These are phyloP conservation scores for Kluyveromyces sp. DNA, from an alignment of 1,139 yeast genomes.

Conservation along the genomic window DNA sequence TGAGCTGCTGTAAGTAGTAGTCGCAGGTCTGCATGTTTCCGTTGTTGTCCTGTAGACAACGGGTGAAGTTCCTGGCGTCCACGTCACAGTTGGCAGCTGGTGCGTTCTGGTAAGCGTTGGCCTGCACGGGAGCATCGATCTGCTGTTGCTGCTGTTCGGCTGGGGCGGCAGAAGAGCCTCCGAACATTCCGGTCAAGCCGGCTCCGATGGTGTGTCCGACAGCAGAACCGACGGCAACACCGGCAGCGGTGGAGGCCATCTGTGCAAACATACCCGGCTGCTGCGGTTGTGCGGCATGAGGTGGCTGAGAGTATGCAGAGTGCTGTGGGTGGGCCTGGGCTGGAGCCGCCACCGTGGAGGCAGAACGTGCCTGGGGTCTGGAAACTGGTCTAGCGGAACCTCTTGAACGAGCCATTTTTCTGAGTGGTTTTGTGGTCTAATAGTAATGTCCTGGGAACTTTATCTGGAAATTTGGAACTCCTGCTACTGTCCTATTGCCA, in stretches of 20 bases:
- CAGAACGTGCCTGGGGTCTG: constrained; percentile 60
- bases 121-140: constrained; percentile 33
- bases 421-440: not conserved
- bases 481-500: too few species aligned
- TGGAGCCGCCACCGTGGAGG: constrained; percentile 66
- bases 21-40: constrained; percentile 98
- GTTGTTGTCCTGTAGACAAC: constrained; percentile 85
- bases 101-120: constrained; percentile 39
- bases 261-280: constrained; percentile 93
- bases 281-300: constrained; percentile 42
- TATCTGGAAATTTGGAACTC: not conserved
- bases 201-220: constrained; percentile 96
- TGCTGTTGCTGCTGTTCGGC: constrained; percentile 37
- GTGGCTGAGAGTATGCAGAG: constrained; percentile 32
- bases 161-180: constrained; percentile 63
- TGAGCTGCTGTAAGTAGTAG: constrained; percentile 91
- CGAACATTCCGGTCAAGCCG: constrained; percentile 82
- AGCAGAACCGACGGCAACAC: constrained; percentile 98
- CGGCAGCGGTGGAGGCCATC: constrained; percentile 99
- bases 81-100: constrained; percentile 68
- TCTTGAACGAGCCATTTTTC: constrained; percentile 49
- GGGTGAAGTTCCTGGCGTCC: constrained; percentile 91
- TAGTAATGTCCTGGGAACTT: not conserved
- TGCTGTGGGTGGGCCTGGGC: constrained; percentile 34
- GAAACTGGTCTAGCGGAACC: constrained; percentile 47